Evolutionary conservation across 768 basidiomycete genomes (phyloP), one percentile per base, ranked within the genome.

Genomic region (Russula earlei): DNA sequence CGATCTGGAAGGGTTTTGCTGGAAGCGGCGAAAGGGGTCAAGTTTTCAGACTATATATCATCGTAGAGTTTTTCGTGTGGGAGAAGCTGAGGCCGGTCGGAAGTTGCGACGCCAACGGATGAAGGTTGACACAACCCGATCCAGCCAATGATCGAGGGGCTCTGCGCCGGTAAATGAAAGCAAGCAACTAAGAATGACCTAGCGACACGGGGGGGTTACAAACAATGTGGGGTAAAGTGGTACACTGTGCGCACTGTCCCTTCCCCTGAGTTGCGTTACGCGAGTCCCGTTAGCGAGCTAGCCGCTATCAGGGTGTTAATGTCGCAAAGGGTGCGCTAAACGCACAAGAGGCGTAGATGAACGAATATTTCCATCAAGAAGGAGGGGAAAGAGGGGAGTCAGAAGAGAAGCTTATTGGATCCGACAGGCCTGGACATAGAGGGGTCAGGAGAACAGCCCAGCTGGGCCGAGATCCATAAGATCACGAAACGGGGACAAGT

Each of bases 281-380:
- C 47, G 17, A 58, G 34, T 48, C 33, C 45, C 42, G 40, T 24
- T 38, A 54, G 34, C 43, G 33, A 57, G 33, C 33, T 46, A 50
- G 37, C 45, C 55, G 49, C 55, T 50, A 59, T 59, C 49, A 43
- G 53, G 33, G 49, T n/a, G 38, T 51, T 45, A 50, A 55, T 58
- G 36, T 51, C 42, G 59, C 33, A 34, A 44, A 43, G 45, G 51
- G 58, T 37, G 50, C 49, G 46, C 54, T 41, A 40, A 59, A 47
- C 52, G 59, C 49, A 41, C 45, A 52, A 42, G 59, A 58, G 59
- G 56, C 55, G 59, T 58, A 60, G 56, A 60, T 58, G 59, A 57
- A 58, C 33, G 11, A 58, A 50, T 58, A 58, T 60, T 60, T 60
- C 59, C 59, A 60, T 60, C 59, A 60, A 42, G 59, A 58, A 60